Evolutionary conservation across 1,139 yeast genomes (phyloP), one percentile per base, ranked within the genome.

Genomic region (Debaryomycetaceae sp.): DNA sequence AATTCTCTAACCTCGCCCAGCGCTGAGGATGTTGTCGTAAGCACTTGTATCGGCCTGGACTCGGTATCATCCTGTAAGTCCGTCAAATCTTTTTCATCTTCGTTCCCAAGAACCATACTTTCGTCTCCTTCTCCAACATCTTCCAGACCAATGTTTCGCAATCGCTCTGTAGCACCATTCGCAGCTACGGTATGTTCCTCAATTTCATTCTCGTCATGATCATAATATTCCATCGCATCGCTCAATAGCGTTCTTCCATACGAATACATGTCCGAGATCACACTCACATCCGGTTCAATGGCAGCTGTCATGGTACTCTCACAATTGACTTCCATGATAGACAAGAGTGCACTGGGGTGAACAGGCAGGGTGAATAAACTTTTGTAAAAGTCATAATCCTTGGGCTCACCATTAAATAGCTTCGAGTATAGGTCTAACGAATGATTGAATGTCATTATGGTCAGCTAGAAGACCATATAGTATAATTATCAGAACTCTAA

Each of bases 361-460:
- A 63, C 53, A 2, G 64, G 61, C 1, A 62, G 54, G 8, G 62
- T 58, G 51, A 51, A 65, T 8, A 66, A 43, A 4, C 51, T 45
- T 31, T 49, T 47, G 45, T 52, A 65, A 38, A 52, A 63, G 11
- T 49, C 56, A 14, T 41, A 50, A 36, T 58, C 61, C 31, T 59
- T 59, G 15, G 43, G 37, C 11, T 41, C 40, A 5, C 43, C 46
- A 38, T 55, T 47, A 45, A 66, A 66, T 34, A 66, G 47, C 29
- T 57, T 54, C 11, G 56, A 37, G 46, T 65, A 65, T 32, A 59
- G 45, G 17, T 45, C 41, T 17, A 53, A 47, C 17, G 59, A 42
- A 31, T 46, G 48, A 33, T 42, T 42, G 19, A 44, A 37, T 19
- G 40, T 44, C 55, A 52, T 51, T 22, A 3, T 22, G 26, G 11